Evolutionary conservation across 2,329 filamentous ascomycete genomes (phyloP).

Genomic region (Fusarium piperis): DNA sequence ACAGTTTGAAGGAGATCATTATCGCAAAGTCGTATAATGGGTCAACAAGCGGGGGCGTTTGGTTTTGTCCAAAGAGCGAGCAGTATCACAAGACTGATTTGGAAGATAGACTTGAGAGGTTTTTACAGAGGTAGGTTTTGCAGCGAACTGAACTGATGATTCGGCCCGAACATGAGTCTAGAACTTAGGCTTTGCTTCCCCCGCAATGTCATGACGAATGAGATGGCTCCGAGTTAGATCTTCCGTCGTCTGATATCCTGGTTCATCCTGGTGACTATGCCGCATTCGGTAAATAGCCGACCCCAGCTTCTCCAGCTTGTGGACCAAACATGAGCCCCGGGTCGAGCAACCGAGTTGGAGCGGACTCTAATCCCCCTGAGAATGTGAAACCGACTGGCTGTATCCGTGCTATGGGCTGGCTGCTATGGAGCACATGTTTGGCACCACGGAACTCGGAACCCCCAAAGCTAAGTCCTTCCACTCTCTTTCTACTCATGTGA

Average conservation of each 20-base stretch:
- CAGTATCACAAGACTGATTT: background rate
- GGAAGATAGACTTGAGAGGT: background rate
- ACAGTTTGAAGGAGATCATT: slow-evolving; percentile 12
- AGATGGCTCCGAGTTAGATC: background rate
- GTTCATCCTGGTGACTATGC: background rate
- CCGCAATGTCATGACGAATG: background rate
- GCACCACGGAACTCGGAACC: too few relatives aligned
- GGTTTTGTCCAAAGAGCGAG: background rate
- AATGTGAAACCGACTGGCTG: background rate
- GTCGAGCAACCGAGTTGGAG: too few relatives aligned
- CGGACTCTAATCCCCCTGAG: too few relatives aligned
- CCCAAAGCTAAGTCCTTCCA: background rate
- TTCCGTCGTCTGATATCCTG: background rate
- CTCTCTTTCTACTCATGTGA: background rate
- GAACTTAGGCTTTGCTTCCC: background rate
- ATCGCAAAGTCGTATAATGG: background rate
- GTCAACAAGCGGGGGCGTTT: background rate
- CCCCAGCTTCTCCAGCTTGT: background rate
- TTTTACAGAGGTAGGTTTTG: background rate
- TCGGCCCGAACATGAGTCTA: background rate
- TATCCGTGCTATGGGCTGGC: background rate
- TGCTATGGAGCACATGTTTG: background rate
- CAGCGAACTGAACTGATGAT: background rate
- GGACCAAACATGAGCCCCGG: background rate
- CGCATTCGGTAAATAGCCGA: background rate